These are phyloP conservation scores for Rhodotorula diobovata DNA, from an alignment of 768 basidiomycete species.

Conservation along the genomic window DNA sequence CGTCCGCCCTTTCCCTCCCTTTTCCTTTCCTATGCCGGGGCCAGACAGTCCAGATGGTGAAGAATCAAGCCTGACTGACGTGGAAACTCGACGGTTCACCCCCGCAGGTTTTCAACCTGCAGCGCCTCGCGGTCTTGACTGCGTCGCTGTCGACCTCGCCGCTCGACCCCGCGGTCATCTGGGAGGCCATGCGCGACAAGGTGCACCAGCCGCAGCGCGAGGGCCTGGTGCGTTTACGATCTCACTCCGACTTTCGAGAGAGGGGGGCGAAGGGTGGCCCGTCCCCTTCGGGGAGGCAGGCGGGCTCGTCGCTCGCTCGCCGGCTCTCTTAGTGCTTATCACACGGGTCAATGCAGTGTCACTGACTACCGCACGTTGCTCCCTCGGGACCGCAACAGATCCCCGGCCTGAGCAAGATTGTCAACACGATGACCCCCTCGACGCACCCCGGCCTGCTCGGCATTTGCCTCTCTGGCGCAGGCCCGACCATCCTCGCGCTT, in stretches of 20 bases:
- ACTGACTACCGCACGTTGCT: too few relatives aligned
- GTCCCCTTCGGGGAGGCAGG: too few relatives aligned
- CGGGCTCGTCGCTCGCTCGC: background rate
- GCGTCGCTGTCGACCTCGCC: slow-evolving; percentile 85
- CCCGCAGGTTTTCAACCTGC: slow-evolving; percentile 88
- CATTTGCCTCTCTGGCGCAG: slow-evolving; percentile 95
- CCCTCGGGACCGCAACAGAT: slow-evolving; percentile 56
- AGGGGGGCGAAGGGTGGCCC: too few relatives aligned
- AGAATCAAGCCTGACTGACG: background rate
- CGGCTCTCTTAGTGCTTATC: background rate
- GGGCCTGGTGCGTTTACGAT: slow-evolving; percentile 50
- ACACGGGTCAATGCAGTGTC: too few relatives aligned
- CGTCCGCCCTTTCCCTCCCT: slow-evolving; percentile 44
- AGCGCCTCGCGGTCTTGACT: slow-evolving; percentile 90
- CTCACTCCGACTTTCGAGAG: too few relatives aligned
- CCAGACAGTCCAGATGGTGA: too few relatives aligned
- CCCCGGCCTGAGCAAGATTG: slow-evolving; percentile 89
- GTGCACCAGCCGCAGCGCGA: slow-evolving; percentile 96
- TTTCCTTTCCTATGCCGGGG: too few relatives aligned
- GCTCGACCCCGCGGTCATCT: slow-evolving; percentile 92
- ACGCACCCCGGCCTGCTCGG: slow-evolving; percentile 93
- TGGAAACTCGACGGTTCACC: background rate
- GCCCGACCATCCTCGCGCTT: slow-evolving; percentile 92
- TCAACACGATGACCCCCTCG: slow-evolving; percentile 75
- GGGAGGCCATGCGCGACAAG: slow-evolving; percentile 98